Base-by-base conservation (phyloP, 2,329 filamentous ascomycete species). In the Periconia macrospinosa region DNA sequence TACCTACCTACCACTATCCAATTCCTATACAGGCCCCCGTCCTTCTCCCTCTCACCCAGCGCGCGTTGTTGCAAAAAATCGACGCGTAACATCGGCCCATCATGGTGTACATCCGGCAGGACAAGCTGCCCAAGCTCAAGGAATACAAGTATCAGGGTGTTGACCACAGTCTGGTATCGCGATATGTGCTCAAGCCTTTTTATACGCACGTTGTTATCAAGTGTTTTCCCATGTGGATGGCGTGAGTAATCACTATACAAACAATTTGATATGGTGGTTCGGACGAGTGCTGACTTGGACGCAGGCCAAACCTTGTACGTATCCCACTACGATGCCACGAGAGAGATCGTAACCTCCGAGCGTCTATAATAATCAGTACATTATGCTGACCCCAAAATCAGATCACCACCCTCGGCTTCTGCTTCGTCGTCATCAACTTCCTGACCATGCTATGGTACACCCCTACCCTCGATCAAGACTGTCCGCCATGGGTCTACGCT, bases 31-130 rank as follows among this genome's bases (percentile, higher is more conserved):
- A 47, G 41, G 44, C 55, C 49, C 54, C 56, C 45, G 52, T 54
- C 42, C 49, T 48, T 49, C 49, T 35, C 49, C 35, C 35, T 30
- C 41, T 23, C 30, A 42, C 19, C 35, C 54, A 47, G 44, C 48
- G 5, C 52, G 41, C 43, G 45, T 37, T 37, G 3, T 37, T 37
- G 11, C 33, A 5, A 14, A 13, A 37, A 46, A 47, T 20, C 19
- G 35, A 52, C 41, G 17, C 19, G 45, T 53, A 30, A 50, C 43
- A 53, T 20, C 40, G 3, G 33, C 37, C 50, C 55, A 67, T 41
- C 51, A 97, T 97, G 92, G 92, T 94, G 58, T 97, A 97, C 82
- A 92, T 99, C 56, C 91, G 94, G 62, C 90, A 96, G 77, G 87
- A 92, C 70, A 87, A 91, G 78, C 87, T 99, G 59, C 86, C 89